Evolutionary conservation across 2,329 filamentous ascomycete genomes (phyloP).

Genomic region (Coniochaeta sp.): DNA sequence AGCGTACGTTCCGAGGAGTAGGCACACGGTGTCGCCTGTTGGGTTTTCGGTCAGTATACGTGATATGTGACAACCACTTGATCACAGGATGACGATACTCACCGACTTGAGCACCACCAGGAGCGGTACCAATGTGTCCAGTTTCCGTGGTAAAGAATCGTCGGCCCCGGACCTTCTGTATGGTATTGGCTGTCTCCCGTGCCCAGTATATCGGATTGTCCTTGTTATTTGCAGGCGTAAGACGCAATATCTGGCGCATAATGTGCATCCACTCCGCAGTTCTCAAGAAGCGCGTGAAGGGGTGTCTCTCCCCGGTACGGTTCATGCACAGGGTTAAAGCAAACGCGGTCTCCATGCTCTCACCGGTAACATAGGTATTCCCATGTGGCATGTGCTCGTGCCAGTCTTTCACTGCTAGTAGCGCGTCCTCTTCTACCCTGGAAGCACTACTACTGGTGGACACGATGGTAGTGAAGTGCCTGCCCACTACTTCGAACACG

Average conservation of each 20-base stretch:
- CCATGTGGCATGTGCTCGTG: not conserved
- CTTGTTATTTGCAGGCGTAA: not conserved
- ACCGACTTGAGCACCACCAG: conserved; percentile 3
- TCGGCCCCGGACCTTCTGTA: conserved; percentile 5
- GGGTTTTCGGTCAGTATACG: not conserved
- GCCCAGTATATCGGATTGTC: conserved; percentile 1
- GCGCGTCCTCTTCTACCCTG: conserved; percentile 1
- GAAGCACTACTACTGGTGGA: not conserved
- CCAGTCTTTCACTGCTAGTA: conserved; percentile 2
- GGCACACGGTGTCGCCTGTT: not conserved
- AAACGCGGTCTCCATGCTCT: conserved; percentile 3
- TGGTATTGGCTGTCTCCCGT: conserved; percentile 1
- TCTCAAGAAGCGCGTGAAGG: not conserved
- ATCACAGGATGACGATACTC: not conserved
- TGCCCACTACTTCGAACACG: conserved; percentile 2
- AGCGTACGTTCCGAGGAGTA: conserved; percentile 1
- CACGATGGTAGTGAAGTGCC: not conserved
- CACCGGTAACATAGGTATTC: not conserved
- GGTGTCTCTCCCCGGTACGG: not conserved
- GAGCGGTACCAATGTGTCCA: conserved; percentile 4
- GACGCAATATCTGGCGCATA: not conserved
- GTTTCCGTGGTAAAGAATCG: conserved; percentile 1
- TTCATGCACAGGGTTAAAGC: conserved; percentile 3
- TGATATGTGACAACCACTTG: not conserved
- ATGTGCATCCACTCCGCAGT: not conserved